Evolutionary conservation across 371 early-diverging fungal genomes (phyloP), one percentile per base, ranked within the genome.

Genomic region (Parasitella parasitica): DNA sequence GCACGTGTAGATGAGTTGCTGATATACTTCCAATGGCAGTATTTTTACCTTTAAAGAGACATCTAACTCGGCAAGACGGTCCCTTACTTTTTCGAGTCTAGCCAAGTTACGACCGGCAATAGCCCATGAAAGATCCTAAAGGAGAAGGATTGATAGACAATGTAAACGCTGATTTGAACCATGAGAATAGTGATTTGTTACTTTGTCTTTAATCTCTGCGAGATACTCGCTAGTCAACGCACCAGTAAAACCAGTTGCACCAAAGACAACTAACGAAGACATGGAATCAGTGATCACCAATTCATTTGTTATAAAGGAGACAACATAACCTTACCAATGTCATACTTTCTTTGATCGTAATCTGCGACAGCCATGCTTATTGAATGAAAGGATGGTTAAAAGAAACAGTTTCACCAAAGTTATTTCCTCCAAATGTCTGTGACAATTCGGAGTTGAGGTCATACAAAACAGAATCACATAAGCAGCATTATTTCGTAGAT

Each of bases 181-280:
- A 50, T 24, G 46, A 49, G 28, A 20, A 22, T 18, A 24, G 37
- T n/a, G 39, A 22, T 41, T 41, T 41, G 5, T 41, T 64, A 71
- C 74, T 41, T 70, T 74, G 57, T 70, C 72, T 59, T 57, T 55
- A 15, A 60, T 43, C 36, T 69, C 64, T 27, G 60, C 67, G 26
- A 65, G 38, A 78, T 81, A 67, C 68, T 91, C 88, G 24, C 88
- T 84, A 6, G 92, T 85, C 28, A 86, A 77, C 35, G 76, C 68
- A 9, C 96, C 96, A 5, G 96, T 94, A 70, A 92, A 95, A 11
- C 96, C 92, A 15, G 89, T 89, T 20, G 92, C 95, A 13, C 97
- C 97, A 75, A 91, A 94, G 39, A 96, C 49, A 12, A 77, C 77
- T 77, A 37, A 32, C 18, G 4, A 1, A 59, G 38, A 38, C 6